A percentile compares a stretch with the other conserved stretches of the same genome.
Evolutionary conservation across 208 protist genomes (phyloP).

Genomic region (Leishmania martiniquensis): DNA sequence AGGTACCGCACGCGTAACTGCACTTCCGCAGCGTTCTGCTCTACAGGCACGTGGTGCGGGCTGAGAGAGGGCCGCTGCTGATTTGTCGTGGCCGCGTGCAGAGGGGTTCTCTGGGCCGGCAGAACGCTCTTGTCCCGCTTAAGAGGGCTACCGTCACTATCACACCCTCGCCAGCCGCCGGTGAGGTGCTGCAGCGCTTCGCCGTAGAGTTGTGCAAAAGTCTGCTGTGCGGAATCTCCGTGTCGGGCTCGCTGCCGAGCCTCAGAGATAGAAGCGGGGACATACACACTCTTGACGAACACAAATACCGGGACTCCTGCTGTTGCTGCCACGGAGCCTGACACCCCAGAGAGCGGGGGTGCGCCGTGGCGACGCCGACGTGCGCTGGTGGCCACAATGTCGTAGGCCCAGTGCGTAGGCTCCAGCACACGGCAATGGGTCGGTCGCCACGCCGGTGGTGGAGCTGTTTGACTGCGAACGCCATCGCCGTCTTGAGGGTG

Average conservation of each 20-base stretch:
- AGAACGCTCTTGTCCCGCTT: neutral
- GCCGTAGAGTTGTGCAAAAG: slow-evolving; percentile 19
- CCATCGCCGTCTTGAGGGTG: neutral
- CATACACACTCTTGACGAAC: slow-evolving; percentile 22
- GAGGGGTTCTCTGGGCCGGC: neutral
- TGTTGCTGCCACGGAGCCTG: neutral
- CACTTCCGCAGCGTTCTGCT: slow-evolving; percentile 5
- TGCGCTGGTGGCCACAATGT: slow-evolving; percentile 14
- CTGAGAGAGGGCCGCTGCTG: neutral
- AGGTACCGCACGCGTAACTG: slow-evolving; percentile 26
- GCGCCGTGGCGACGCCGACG: neutral
- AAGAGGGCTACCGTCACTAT: neutral
- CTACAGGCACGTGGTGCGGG: neutral
- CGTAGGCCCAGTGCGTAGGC: slow-evolving; percentile 31
- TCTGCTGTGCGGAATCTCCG: neutral
- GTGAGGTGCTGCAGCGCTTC: slow-evolving; percentile 17
- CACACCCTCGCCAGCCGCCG: neutral
- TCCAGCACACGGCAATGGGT: slow-evolving; percentile 15
- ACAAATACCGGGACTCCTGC: slow-evolving; percentile 17
- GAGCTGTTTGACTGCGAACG: neutral
- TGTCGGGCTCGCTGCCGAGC: slow-evolving; percentile 3
- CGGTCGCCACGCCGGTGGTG: neutral
- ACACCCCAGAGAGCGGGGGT: neutral
- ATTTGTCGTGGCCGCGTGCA: neutral
- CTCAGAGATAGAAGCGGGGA: slow-evolving; percentile 18